Percentiles rank a stretch among this genome's conserved stretches.
These are phyloP conservation scores for Metroxylon sagu DNA, from an alignment of 176 grass and related monocot genomes.

Conservation along the genomic window DNA sequence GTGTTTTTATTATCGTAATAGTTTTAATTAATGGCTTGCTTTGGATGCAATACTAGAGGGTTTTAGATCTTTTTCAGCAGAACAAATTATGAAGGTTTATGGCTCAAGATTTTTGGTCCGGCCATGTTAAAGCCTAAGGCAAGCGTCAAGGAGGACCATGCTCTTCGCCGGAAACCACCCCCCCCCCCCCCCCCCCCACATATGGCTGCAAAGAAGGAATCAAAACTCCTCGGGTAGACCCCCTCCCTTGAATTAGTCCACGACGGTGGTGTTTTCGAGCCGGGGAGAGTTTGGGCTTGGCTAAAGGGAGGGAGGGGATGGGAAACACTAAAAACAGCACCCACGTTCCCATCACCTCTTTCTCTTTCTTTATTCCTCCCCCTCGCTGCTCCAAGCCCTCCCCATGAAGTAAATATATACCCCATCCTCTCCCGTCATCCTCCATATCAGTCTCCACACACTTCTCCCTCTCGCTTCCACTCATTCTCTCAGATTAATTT, in stretches of 20 bases:
- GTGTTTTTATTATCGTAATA: too few relatives aligned
- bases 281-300: slow-evolving; percentile 57
- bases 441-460: background rate
- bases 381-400: too few relatives aligned
- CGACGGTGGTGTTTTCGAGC: slow-evolving; percentile 37
- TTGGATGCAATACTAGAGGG: too few relatives aligned
- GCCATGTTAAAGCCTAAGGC: slow-evolving; percentile 7
- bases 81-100: too few relatives aligned
- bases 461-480: slow-evolving; percentile 19
- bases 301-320: slow-evolving; percentile 65
- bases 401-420: background rate
- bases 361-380: background rate
- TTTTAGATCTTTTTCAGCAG: too few relatives aligned
- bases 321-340: slow-evolving; percentile 99
- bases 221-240: slow-evolving; percentile 51
- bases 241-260: slow-evolving; percentile 32
- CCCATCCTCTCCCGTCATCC: background rate
- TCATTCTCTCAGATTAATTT: slow-evolving; percentile 7
- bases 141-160: slow-evolving; percentile 20
- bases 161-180: slow-evolving; percentile 11
- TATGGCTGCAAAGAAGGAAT: slow-evolving; percentile 80
- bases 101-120: slow-evolving; percentile 4
- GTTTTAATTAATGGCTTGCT: too few relatives aligned
- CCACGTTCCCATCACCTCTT: slow-evolving; percentile 89
- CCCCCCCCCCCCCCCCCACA: too few relatives aligned